phyloP scores from a whole-genome alignment of 2,329 filamentous ascomycete genomes.

The Verruconis gallopava region DNA sequence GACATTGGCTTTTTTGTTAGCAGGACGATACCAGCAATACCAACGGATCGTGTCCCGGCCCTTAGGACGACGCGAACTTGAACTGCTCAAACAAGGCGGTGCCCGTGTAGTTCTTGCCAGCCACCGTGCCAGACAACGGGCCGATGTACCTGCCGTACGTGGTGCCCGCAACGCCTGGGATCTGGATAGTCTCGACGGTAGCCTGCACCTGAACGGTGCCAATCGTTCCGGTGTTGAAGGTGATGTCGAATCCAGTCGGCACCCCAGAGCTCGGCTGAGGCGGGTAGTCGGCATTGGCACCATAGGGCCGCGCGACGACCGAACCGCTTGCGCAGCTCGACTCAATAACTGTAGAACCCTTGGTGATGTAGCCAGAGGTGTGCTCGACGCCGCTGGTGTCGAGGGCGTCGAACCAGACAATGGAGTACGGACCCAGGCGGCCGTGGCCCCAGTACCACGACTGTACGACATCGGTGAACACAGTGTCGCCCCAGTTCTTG shows the following conservation, averaged over 20 bases:
- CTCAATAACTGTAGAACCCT: not conserved
- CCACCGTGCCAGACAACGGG: not conserved
- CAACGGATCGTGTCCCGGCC: too few species aligned
- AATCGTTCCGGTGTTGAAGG: not conserved
- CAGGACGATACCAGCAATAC: too few species aligned
- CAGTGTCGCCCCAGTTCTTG: conserved; percentile 33
- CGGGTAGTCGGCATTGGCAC: not conserved
- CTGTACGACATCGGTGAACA: conserved; percentile 18
- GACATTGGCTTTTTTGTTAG: too few species aligned
- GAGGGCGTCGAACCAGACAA: conserved; percentile 32
- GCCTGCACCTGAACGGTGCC: not conserved
- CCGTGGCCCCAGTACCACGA: conserved; percentile 33
- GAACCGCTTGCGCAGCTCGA: not conserved
- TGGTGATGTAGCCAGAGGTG: not conserved
- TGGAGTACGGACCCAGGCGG: conserved; percentile 27
- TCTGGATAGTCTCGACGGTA: not conserved
- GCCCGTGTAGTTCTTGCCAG: not conserved
- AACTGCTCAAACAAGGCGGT: not conserved
- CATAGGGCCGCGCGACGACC: not conserved
- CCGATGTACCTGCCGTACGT: not conserved
- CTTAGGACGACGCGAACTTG: not conserved
- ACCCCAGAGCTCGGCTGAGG: not conserved
- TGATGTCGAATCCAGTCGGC: not conserved
- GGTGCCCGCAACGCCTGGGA: too few species aligned
- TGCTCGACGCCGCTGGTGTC: not conserved